Evolutionary conservation across 2,329 filamentous ascomycete species (phyloP).

Genomic region (Cercospora sp.): DNA sequence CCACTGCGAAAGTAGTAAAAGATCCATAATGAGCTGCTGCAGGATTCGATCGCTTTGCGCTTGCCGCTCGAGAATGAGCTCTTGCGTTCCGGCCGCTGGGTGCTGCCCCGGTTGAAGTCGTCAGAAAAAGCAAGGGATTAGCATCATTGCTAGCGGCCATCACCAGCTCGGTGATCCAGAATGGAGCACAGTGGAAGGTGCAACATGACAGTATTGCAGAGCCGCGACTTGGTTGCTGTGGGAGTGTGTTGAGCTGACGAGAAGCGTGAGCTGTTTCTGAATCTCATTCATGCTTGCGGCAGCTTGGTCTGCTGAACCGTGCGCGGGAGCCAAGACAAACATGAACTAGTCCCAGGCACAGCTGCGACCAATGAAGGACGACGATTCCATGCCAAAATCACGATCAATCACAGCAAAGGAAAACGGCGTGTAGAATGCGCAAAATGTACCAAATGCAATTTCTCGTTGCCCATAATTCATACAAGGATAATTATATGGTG

Average conservation of each 20-base stretch:
- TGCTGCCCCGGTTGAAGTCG: slow-evolving; percentile 9
- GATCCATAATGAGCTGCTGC: slow-evolving; percentile 12
- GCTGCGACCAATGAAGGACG: background rate
- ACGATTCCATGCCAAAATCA: background rate
- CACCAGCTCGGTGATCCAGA: background rate
- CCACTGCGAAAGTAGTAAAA: slow-evolving; percentile 11
- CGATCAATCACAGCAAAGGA: background rate
- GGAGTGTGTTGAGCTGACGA: background rate
- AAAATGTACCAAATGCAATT: background rate
- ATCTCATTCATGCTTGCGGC: background rate
- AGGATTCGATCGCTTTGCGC: slow-evolving; percentile 12
- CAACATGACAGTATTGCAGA: background rate
- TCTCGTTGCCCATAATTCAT: background rate
- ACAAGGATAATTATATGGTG: background rate
- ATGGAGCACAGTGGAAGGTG: background rate
- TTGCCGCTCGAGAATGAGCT: slow-evolving; percentile 13
- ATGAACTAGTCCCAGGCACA: background rate
- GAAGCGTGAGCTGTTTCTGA: background rate
- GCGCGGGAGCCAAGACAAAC: background rate
- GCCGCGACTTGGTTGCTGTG: background rate
- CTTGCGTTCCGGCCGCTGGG: slow-evolving; percentile 19
- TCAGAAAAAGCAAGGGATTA: slow-evolving; percentile 16
- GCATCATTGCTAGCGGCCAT: slow-evolving; percentile 1
- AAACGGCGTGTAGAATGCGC: background rate
- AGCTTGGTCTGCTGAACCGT: background rate